These are phyloP conservation scores for Lumnitzera racemosa DNA, from an alignment of 345 rosid species.

Conservation along the genomic window DNA sequence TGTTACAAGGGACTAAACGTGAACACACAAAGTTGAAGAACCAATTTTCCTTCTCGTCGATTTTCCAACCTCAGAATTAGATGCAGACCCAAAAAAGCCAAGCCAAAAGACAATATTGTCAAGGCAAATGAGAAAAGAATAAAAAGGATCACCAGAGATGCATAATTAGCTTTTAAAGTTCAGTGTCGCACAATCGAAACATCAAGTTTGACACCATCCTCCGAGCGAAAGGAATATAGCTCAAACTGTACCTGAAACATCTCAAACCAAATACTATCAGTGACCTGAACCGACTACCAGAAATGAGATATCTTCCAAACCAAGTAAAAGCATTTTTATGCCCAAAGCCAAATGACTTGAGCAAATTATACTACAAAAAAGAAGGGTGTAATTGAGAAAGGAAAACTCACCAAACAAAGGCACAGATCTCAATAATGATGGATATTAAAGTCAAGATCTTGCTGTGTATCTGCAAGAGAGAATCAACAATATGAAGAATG, in stretches of 20 bases:
- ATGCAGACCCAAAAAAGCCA: neutral
- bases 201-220: conserved; percentile 68
- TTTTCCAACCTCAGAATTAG: too few relatives aligned
- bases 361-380: too few relatives aligned
- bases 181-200: conserved; percentile 82
- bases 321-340: neutral
- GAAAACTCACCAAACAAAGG: conserved; percentile 70
- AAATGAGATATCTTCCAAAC: neutral
- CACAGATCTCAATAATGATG: conserved; percentile 75
- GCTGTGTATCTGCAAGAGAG: conserved; percentile 63
- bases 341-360: neutral
- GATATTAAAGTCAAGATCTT: conserved; percentile 69
- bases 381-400: conserved; percentile 1
- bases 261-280: conserved; percentile 10
- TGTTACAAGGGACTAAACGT: neutral
- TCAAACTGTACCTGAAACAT: conserved; percentile 80
- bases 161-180: conserved; percentile 29
- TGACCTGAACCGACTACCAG: neutral
- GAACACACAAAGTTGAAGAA: neutral
- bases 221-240: conserved; percentile 86
- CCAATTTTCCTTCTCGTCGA: neutral
- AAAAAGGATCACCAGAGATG: neutral
- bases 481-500: conserved; percentile 6
- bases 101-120: neutral
- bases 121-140: neutral